Percentiles rank a stretch among this genome's conserved stretches.
Evolutionary conservation across 2,329 filamentous ascomycete species (phyloP).

Genomic region (Colletotrichum neosansevieriae): DNA sequence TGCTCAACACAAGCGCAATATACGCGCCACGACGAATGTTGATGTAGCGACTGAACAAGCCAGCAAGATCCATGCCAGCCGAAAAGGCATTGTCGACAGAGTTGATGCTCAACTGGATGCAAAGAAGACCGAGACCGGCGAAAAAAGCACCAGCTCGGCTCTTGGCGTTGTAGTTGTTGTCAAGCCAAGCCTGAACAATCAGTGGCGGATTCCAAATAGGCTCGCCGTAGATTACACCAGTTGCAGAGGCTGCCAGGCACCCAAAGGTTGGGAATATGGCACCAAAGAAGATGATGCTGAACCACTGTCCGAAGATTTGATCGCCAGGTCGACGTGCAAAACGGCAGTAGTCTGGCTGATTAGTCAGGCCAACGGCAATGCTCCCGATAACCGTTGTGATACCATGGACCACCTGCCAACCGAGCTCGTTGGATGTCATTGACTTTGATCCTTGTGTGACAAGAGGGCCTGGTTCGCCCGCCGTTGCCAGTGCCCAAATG

Average conservation of each 20-base stretch:
- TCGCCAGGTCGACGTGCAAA: constrained; percentile 54
- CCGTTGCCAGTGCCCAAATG: constrained; percentile 51
- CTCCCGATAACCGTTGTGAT: constrained; percentile 57
- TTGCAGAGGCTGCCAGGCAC: constrained; percentile 49
- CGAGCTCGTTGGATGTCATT: constrained; percentile 44
- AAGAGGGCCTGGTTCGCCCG: constrained; percentile 47
- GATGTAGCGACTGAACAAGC: constrained; percentile 64
- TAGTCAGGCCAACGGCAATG: constrained; percentile 58
- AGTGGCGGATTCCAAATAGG: constrained; percentile 56
- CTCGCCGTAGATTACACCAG: constrained; percentile 48
- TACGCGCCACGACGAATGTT: constrained; percentile 67
- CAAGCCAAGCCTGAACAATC: constrained; percentile 36
- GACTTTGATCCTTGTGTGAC: constrained; percentile 41
- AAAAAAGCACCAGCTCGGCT: constrained; percentile 40
- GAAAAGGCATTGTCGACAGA: constrained; percentile 46
- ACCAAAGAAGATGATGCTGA: constrained; percentile 53
- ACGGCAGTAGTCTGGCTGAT: constrained; percentile 59
- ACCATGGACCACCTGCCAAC: constrained; percentile 53
- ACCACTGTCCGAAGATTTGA: constrained; percentile 56
- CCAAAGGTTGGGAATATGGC: constrained; percentile 54
- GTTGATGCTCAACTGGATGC: constrained; percentile 41
- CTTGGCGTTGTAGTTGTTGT: constrained; percentile 20
- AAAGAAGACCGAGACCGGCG: constrained; percentile 37
- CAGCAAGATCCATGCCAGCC: constrained; percentile 67
- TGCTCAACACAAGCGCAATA: constrained; percentile 58